Evolutionary conservation across 495 filamentous ascomycete genomes (phyloP).

Genomic region (Tuber microsphaerosporum): DNA sequence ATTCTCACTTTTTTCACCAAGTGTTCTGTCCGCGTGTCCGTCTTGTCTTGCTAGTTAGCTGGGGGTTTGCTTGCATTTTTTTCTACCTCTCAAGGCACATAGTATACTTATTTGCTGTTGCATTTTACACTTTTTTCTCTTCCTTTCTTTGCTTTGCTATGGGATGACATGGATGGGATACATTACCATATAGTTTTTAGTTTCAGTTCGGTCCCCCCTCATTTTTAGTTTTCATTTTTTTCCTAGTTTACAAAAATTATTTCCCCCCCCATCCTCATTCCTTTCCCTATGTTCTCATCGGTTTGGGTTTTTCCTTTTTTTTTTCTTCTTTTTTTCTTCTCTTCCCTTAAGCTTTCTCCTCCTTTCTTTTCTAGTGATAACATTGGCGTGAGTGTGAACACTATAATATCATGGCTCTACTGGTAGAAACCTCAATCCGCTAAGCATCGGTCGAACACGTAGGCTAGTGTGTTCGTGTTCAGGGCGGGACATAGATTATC

Average conservation of each 20-base stretch:
- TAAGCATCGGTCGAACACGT: not conserved
- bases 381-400: slow-evolving; percentile 1
- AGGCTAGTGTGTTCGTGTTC: not conserved
- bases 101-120: not conserved
- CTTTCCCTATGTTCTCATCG: not conserved
- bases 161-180: slow-evolving; percentile 8
- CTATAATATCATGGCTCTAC: not conserved
- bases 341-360: too few relatives aligned
- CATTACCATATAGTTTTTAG: slow-evolving; percentile 2
- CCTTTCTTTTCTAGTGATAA: not conserved
- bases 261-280: not conserved
- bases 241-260: not conserved
- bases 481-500: not conserved
- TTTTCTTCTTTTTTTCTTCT: not conserved
- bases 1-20: not conserved
- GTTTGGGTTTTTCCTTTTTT: not conserved
- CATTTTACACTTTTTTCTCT: not conserved
- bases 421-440: not conserved
- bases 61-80: not conserved
- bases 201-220: not conserved
- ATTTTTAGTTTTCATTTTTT: slow-evolving; percentile 4
- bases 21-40: not conserved
- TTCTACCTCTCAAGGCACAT: not conserved
- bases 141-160: not conserved
- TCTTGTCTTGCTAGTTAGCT: not conserved